These are phyloP conservation scores for Rhizopogon vinicolor DNA, from an alignment of 768 basidiomycete species.

Conservation along the genomic window DNA sequence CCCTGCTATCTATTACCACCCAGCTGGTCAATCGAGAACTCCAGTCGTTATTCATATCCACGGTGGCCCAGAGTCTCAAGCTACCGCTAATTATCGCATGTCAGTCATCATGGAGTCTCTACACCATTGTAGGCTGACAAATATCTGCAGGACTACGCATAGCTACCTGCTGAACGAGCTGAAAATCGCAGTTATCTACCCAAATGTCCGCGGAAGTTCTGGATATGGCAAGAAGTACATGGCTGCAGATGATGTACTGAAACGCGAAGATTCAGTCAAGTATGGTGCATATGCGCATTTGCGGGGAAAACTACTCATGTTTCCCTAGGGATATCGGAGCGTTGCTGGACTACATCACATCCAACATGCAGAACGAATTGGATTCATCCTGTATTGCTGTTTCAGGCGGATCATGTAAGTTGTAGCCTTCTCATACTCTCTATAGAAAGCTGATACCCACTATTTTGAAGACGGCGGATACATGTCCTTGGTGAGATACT, in stretches of 20 bases:
- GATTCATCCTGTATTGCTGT: slow-evolving; percentile 35
- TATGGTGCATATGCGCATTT: slow-evolving; percentile 8
- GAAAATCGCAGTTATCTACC: slow-evolving; percentile 35
- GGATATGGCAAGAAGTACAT: slow-evolving; percentile 38
- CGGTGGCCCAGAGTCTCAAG: slow-evolving; percentile 35
- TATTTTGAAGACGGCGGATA: slow-evolving; percentile 31
- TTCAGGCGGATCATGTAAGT: slow-evolving; percentile 36
- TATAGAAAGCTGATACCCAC: neutral
- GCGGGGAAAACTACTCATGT: neutral
- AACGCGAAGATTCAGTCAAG: slow-evolving; percentile 41
- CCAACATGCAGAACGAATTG: slow-evolving; percentile 27
- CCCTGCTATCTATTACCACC: slow-evolving; percentile 40
- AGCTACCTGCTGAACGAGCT: slow-evolving; percentile 39
- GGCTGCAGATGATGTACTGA: slow-evolving; percentile 35
- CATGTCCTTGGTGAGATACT: slow-evolving; percentile 32
- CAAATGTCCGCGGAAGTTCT: slow-evolving; percentile 38
- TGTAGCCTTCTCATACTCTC: neutral
- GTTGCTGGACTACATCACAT: slow-evolving; percentile 31
- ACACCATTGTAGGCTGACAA: neutral
- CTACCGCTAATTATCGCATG: slow-evolving; percentile 29
- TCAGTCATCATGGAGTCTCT: slow-evolving; percentile 11
- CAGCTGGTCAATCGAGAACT: slow-evolving; percentile 20
- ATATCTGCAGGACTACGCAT: slow-evolving; percentile 24
- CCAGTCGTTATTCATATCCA: slow-evolving; percentile 35
- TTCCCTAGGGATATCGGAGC: slow-evolving; percentile 32